A percentile compares a stretch with the other conserved stretches of the same genome.
Conservation (phyloP, 2,329 filamentous ascomycete species). For the Epichloe baconii region DNA sequence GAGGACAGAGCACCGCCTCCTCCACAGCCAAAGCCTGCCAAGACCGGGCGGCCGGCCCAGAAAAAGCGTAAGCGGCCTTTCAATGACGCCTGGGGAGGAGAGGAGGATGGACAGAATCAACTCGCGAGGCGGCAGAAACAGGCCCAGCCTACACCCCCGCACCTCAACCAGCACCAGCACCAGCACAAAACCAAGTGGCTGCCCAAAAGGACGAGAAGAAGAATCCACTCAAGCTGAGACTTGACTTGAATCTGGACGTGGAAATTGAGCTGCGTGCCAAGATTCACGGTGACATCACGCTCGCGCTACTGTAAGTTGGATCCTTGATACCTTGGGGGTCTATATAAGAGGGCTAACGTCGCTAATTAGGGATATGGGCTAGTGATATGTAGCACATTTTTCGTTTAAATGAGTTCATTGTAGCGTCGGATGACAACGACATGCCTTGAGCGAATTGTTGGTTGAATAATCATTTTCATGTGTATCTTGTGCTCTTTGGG, state of each 20-base stretch:
- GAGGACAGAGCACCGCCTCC: not conserved
- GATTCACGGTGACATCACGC: conserved; percentile 64
- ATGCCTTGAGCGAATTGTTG: too few species aligned
- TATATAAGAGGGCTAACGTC: not conserved
- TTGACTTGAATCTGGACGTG: conserved; percentile 67
- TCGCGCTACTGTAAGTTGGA: conserved; percentile 52
- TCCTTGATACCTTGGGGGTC: not conserved
- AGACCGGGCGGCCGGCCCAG: not conserved
- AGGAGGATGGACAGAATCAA: conserved; percentile 8
- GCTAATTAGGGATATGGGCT: conserved; percentile 1
- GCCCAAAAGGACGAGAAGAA: conserved; percentile 22
- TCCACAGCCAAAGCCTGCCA: conserved; percentile 1
- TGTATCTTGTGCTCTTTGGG: too few species aligned
- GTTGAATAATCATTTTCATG: too few species aligned
- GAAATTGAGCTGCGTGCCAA: conserved; percentile 70
- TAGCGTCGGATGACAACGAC: not conserved
- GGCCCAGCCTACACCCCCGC: not conserved
- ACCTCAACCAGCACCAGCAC: conserved; percentile 9
- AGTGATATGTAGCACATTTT: not conserved
- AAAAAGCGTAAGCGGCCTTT: conserved; percentile 4
- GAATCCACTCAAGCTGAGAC: conserved; percentile 51
- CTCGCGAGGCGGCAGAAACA: conserved; percentile 16
- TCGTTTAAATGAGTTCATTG: not conserved
- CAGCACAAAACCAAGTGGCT: conserved; percentile 12
- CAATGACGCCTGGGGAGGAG: conserved; percentile 4